Evolutionary conservation across 768 basidiomycete species (phyloP).

Genomic region (Botryobasidium botryosum): DNA sequence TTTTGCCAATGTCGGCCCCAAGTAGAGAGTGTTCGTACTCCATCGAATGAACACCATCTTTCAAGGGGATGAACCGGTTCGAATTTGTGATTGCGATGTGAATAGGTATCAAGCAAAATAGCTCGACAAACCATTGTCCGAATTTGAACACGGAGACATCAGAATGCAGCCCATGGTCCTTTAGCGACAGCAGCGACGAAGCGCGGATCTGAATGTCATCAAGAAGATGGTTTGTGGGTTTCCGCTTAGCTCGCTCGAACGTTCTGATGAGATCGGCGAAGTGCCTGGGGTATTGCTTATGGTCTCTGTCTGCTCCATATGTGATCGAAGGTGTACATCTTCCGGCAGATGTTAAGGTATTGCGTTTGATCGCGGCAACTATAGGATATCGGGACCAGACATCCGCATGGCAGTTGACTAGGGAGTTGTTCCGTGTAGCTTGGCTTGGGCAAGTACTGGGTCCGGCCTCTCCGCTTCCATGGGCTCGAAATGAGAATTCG

Average conservation of each 20-base stretch:
- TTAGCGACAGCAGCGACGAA: too few relatives aligned
- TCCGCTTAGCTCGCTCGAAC: conserved; percentile 35
- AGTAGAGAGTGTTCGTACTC: conserved; percentile 35
- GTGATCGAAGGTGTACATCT: too few relatives aligned
- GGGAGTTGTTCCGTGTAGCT: conserved; percentile 2
- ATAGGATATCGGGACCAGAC: conserved; percentile 10
- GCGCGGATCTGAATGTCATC: too few relatives aligned
- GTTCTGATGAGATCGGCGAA: conserved; percentile 29
- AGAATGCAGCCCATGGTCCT: too few relatives aligned
- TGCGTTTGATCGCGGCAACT: conserved; percentile 7
- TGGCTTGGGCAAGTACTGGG: too few relatives aligned
- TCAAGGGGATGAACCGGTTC: conserved; percentile 43
- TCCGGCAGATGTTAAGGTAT: too few relatives aligned
- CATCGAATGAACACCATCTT: conserved; percentile 36
- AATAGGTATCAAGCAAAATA: conserved; percentile 47
- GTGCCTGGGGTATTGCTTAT: too few relatives aligned
- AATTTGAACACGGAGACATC: too few relatives aligned
- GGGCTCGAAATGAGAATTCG: conserved; percentile 37
- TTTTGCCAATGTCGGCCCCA: conserved; percentile 38
- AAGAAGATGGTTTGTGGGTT: conserved; percentile 41
- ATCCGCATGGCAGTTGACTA: conserved; percentile 7
- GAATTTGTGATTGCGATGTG: conserved; percentile 43
- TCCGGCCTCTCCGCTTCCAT: conserved; percentile 11
- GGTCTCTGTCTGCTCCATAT: too few relatives aligned
- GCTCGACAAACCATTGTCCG: conserved; percentile 46